Percentiles rank a stretch among this genome's conserved stretches.
phyloP scores from a whole-genome alignment of 169 alveolate species.

The Plasmodium falciparum region DNA sequence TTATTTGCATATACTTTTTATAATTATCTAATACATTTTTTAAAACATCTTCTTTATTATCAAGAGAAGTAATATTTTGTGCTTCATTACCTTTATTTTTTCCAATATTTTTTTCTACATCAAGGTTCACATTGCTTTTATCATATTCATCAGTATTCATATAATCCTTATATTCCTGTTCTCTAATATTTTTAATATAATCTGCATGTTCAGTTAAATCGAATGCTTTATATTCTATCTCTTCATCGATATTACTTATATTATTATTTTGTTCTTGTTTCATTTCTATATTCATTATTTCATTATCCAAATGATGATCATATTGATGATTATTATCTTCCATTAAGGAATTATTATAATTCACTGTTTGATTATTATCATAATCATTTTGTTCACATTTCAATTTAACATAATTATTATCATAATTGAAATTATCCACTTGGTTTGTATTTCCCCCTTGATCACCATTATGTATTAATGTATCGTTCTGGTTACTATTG shows the following conservation, averaged over 20 bases:
- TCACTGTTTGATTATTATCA: too few relatives aligned
- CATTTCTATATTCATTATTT: neutral
- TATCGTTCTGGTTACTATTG: neutral
- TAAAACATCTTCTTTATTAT: conserved; percentile 6
- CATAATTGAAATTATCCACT: neutral
- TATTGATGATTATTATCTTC: too few relatives aligned
- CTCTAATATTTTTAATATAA: neutral
- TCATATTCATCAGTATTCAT: neutral
- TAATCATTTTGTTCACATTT: too few relatives aligned
- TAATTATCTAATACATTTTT: conserved; percentile 8
- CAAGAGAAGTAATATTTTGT: neutral
- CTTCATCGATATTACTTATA: too few relatives aligned
- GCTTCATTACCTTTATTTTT: neutral
- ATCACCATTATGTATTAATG: neutral
- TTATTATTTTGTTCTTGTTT: neutral
- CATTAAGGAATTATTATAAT: too few relatives aligned
- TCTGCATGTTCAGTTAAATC: neutral
- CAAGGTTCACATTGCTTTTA: neutral
- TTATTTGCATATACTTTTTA: conserved; percentile 13
- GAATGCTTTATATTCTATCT: too few relatives aligned
- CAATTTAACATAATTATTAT: neutral
- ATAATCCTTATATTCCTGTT: neutral
- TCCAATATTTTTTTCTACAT: neutral
- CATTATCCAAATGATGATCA: too few relatives aligned
- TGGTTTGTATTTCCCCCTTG: neutral